Evolutionary conservation across 495 filamentous ascomycete genomes (phyloP).

Genomic region (Penicillium maclennaniae): DNA sequence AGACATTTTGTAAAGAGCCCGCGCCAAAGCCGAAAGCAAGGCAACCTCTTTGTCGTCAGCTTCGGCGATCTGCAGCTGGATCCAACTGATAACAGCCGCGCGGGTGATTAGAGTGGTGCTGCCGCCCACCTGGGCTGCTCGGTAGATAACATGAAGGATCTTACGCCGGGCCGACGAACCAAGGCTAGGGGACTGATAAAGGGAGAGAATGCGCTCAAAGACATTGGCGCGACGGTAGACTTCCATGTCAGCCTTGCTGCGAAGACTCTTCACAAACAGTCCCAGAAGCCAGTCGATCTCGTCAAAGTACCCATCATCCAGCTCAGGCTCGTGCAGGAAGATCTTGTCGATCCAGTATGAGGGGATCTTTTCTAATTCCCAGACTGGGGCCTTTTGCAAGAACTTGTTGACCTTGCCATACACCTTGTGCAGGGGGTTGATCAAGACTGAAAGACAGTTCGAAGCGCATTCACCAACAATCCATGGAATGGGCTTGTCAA

Average conservation of each 20-base stretch:
- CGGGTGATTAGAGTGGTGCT: slow-evolving; percentile 84
- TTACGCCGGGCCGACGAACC: slow-evolving; percentile 56
- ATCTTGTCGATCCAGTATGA: slow-evolving; percentile 68
- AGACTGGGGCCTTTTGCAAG: slow-evolving; percentile 68
- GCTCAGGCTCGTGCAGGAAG: slow-evolving; percentile 61
- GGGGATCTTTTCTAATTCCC: slow-evolving; percentile 71
- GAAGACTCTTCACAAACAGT: slow-evolving; percentile 67
- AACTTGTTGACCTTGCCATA: slow-evolving; percentile 86
- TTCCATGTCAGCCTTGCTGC: slow-evolving; percentile 64
- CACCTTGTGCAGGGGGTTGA: slow-evolving; percentile 74
- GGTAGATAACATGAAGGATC: slow-evolving; percentile 69
- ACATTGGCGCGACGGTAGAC: slow-evolving; percentile 77
- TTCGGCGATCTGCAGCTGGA: slow-evolving; percentile 53
- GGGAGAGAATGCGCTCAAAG: slow-evolving; percentile 71
- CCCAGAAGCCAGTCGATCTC: slow-evolving; percentile 79
- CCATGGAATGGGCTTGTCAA: slow-evolving; percentile 61
- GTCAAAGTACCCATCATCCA: slow-evolving; percentile 69
- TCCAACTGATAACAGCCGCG: slow-evolving; percentile 77
- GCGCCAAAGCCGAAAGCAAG: slow-evolving; percentile 54
- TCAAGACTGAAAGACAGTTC: slow-evolving; percentile 61
- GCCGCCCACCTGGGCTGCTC: slow-evolving; percentile 68
- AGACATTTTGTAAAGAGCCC: slow-evolving; percentile 63
- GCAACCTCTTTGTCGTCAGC: slow-evolving; percentile 42
- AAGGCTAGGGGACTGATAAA: slow-evolving; percentile 65
- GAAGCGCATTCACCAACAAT: slow-evolving; percentile 71